Conservation (phyloP, 179 eudicot genomes). For the Spergularia azorica region DNA sequence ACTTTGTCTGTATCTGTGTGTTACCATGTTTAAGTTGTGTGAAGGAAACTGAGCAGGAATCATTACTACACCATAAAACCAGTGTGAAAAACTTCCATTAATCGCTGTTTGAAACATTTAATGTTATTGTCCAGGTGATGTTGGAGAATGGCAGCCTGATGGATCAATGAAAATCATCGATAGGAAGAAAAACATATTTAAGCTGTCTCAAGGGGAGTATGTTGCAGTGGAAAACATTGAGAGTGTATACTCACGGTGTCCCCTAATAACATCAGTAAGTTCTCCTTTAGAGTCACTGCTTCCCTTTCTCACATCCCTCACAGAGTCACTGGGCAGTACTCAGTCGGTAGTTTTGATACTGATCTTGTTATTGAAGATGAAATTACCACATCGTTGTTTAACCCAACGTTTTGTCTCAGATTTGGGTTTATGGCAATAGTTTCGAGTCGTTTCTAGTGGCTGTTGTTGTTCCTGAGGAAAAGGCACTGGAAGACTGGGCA, state of each 20-base stretch:
- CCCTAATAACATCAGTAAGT: conserved; percentile 75
- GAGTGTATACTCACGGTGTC: conserved; percentile 68
- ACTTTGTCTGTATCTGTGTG: not conserved
- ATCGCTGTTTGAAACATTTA: not conserved
- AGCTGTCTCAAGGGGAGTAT: conserved; percentile 97
- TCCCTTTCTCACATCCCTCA: not conserved
- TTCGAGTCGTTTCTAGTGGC: conserved; percentile 95
- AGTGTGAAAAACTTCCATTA: not conserved
- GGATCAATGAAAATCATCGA: conserved; percentile 94
- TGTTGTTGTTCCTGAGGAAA: conserved; percentile 84
- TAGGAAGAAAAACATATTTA: conserved; percentile 94
- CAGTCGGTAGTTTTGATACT: not conserved
- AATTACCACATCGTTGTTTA: not conserved
- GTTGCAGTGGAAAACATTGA: conserved; percentile 93
- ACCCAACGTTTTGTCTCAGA: conserved; percentile 38
- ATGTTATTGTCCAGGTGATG: conserved; percentile 56
- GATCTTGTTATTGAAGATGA: not conserved
- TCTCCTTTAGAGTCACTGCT: not conserved
- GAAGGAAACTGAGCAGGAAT: not conserved
- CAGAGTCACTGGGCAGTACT: not conserved
- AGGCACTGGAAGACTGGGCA: conserved; percentile 88
- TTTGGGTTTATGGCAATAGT: conserved; percentile 96
- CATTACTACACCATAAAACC: not conserved
- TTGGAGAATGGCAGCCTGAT: conserved; percentile 95
- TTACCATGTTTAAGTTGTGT: not conserved